A percentile compares a stretch with the other conserved stretches of the same genome.
phyloP scores from a whole-genome alignment of 441 rosid genomes.

The Pelargonium citronellum region DNA sequence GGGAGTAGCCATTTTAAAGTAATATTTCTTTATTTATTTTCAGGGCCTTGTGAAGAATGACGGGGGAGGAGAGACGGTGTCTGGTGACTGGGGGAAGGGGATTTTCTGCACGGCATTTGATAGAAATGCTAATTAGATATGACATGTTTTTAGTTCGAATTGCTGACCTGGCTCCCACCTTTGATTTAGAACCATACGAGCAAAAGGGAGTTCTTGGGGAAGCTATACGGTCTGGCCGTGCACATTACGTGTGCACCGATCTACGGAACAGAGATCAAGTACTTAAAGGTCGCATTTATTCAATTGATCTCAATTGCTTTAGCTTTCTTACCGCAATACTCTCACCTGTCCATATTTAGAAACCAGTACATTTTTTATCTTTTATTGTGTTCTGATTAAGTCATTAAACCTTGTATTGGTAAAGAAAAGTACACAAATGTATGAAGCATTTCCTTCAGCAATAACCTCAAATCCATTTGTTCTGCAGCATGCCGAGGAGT shows the following conservation, averaged over 20 bases:
- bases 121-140: conserved; percentile 58
- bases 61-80: conserved; percentile 52
- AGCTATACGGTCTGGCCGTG: conserved; percentile 60
- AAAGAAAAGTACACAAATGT: background rate
- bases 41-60: background rate
- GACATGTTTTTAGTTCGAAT: conserved; percentile 52
- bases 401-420: background rate
- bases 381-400: background rate
- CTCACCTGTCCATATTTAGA: background rate
- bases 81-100: conserved; percentile 85
- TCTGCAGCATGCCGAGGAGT: conserved; percentile 61
- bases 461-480: background rate
- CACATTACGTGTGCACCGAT: conserved; percentile 52
- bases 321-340: background rate
- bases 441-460: background rate
- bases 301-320: background rate
- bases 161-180: conserved; percentile 56
- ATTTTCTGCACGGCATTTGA: conserved; percentile 73
- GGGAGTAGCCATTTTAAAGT: background rate
- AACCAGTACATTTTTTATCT: background rate
- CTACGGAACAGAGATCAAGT: conserved; percentile 68
- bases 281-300: conserved; percentile 44
- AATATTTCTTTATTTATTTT: background rate
- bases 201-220: conserved; percentile 58
- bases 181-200: conserved; percentile 50